Evolutionary conservation across 352 stramenopile species (phyloP).

Genomic region (Phytophthora pini): DNA sequence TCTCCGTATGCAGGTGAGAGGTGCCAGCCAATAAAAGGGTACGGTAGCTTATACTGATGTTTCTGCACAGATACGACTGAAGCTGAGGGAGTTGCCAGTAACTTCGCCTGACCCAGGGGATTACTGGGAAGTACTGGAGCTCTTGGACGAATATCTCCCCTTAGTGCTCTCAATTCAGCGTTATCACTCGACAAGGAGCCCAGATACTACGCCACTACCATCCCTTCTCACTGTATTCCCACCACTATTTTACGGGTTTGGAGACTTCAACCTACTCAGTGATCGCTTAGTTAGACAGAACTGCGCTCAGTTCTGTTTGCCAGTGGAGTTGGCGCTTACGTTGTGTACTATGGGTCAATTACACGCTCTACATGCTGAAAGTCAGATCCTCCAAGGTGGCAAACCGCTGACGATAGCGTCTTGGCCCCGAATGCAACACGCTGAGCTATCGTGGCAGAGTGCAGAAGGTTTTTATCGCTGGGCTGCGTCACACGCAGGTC

Average conservation of each 20-base stretch:
- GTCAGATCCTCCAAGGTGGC: slow-evolving; percentile 23
- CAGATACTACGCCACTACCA: background rate
- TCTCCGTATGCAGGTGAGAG: slow-evolving; percentile 45
- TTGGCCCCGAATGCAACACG: slow-evolving; percentile 33
- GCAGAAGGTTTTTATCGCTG: slow-evolving; percentile 35
- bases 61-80: slow-evolving; percentile 47
- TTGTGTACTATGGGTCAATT: slow-evolving; percentile 49
- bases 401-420: slow-evolving; percentile 9
- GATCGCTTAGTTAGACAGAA: slow-evolving; percentile 43
- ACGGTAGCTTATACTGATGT: background rate
- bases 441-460: slow-evolving; percentile 39
- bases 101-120: slow-evolving; percentile 31
- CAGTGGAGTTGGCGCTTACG: slow-evolving; percentile 47
- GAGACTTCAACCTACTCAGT: slow-evolving; percentile 32
- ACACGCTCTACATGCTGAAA: slow-evolving; percentile 38
- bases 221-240: slow-evolving; percentile 35
- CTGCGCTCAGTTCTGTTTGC: slow-evolving; percentile 22
- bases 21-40: background rate
- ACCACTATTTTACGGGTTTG: slow-evolving; percentile 59
- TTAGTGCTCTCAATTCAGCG: slow-evolving; percentile 50
- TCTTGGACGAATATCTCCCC: slow-evolving; percentile 51
- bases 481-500: slow-evolving; percentile 12
- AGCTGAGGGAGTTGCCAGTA: slow-evolving; percentile 52
- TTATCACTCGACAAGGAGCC: slow-evolving; percentile 23
- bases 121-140: slow-evolving; percentile 39